A percentile compares a stretch with the other conserved stretches of the same genome.
These are phyloP conservation scores for Choiromyces venosus DNA, from an alignment of 495 filamentous ascomycete species.

Conservation along the genomic window DNA sequence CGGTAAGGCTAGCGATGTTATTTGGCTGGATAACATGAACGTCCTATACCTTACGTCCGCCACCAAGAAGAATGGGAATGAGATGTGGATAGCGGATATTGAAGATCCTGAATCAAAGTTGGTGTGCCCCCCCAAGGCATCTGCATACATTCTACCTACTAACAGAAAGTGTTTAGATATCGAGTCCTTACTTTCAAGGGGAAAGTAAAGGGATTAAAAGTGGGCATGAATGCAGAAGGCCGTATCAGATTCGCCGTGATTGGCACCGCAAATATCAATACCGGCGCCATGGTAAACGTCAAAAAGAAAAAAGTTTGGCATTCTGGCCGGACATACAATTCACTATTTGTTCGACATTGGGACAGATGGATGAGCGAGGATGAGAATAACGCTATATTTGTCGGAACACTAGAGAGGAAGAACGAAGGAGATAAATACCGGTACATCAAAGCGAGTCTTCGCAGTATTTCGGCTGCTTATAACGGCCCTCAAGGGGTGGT, in stretches of 20 bases:
- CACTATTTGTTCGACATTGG: conserved; percentile 72
- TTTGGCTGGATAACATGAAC: conserved; percentile 33
- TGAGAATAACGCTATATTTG: conserved; percentile 64
- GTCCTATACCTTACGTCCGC: conserved; percentile 30
- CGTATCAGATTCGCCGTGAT: conserved; percentile 65
- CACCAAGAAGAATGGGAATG: conserved; percentile 42
- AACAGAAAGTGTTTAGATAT: conserved; percentile 45
- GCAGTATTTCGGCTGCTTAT: conserved; percentile 40
- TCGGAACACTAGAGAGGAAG: conserved; percentile 54
- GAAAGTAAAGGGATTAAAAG: conserved; percentile 63
- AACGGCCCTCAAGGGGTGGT: background rate
- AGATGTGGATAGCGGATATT: conserved; percentile 54
- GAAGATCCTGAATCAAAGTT: conserved; percentile 39
- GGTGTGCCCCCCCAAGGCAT: conserved; percentile 13
- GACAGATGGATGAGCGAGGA: conserved; percentile 58
- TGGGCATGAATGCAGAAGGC: conserved; percentile 54
- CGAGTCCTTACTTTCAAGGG: conserved; percentile 61
- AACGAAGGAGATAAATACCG: conserved; percentile 13
- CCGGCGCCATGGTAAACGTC: conserved; percentile 58
- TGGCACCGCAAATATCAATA: conserved; percentile 54
- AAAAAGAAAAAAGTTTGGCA: conserved; percentile 51
- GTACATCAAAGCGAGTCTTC: background rate
- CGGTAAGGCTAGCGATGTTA: conserved; percentile 22
- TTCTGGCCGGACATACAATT: conserved; percentile 62
- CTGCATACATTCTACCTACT: conserved; percentile 7